Evolutionary conservation across 768 basidiomycete genomes (phyloP).

Genomic region (Leccinum pellstonianum): DNA sequence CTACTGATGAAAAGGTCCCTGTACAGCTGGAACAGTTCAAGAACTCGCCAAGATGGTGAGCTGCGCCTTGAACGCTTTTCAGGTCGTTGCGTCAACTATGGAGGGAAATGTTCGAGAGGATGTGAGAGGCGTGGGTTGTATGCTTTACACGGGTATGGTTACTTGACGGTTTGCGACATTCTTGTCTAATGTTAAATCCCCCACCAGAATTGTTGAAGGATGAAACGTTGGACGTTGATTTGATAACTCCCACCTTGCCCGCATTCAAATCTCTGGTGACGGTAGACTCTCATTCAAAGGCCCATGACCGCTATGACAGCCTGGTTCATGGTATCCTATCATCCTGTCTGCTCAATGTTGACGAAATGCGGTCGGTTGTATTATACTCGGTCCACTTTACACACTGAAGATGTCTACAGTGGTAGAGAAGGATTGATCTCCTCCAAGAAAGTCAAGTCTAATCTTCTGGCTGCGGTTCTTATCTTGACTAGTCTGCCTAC

Average conservation of each 20-base stretch:
- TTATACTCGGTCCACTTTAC: background rate
- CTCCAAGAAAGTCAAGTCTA: conserved; percentile 83
- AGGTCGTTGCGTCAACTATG: conserved; percentile 56
- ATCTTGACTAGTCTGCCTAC: conserved; percentile 78
- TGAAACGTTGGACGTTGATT: conserved; percentile 75
- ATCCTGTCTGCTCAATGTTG: conserved; percentile 79
- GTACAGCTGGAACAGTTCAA: conserved; percentile 55
- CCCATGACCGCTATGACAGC: conserved; percentile 52
- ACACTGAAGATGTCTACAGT: conserved; percentile 39
- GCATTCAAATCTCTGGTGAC: conserved; percentile 75
- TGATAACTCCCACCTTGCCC: conserved; percentile 78
- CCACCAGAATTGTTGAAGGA: conserved; percentile 76
- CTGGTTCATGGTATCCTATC: conserved; percentile 82
- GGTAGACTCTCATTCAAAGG: conserved; percentile 40
- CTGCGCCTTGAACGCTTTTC: conserved; percentile 60
- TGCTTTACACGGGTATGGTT: conserved; percentile 69
- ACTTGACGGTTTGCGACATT: background rate
- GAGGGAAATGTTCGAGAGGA: conserved; percentile 64
- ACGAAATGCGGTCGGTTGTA: conserved; percentile 79
- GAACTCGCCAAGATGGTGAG: conserved; percentile 60
- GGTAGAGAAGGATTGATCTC: conserved; percentile 78
- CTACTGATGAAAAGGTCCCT: conserved; percentile 11
- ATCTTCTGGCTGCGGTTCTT: conserved; percentile 82
- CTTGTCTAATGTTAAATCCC: background rate
- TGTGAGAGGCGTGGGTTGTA: conserved; percentile 72